Conservation (phyloP, 2,329 filamentous ascomycete species). For the Huntiella decipiens region DNA sequence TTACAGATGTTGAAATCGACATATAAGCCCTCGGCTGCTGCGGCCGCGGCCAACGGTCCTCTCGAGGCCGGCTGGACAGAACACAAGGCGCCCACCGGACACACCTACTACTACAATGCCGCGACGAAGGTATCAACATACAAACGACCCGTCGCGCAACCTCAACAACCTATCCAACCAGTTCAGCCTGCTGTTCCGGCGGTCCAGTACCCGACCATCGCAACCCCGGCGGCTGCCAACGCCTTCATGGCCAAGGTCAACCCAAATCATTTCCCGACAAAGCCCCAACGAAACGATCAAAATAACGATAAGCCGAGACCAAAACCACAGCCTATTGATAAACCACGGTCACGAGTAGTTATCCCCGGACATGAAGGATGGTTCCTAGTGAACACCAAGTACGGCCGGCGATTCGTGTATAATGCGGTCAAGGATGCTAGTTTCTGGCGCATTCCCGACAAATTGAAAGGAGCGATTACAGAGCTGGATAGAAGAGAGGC, state of each 20-base stretch:
- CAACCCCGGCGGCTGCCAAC: slow-evolving; percentile 38
- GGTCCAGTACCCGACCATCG: slow-evolving; percentile 17
- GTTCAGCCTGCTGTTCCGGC: background rate
- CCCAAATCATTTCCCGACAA: slow-evolving; percentile 19
- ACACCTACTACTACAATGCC: slow-evolving; percentile 75
- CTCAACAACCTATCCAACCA: background rate
- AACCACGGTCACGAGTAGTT: slow-evolving; percentile 56
- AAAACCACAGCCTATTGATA: slow-evolving; percentile 52
- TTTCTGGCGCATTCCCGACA: slow-evolving; percentile 85
- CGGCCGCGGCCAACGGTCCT: slow-evolving; percentile 26
- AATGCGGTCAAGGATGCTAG: slow-evolving; percentile 73
- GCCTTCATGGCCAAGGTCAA: slow-evolving; percentile 38
- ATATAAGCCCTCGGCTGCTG: slow-evolving; percentile 37
- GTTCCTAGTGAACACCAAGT: slow-evolving; percentile 83
- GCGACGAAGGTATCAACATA: slow-evolving; percentile 76
- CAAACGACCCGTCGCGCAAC: slow-evolving; percentile 40
- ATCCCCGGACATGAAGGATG: slow-evolving; percentile 75
- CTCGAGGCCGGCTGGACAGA: slow-evolving; percentile 78
- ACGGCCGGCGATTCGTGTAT: slow-evolving; percentile 75
- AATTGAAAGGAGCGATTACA: slow-evolving; percentile 61
- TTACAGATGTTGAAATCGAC: slow-evolving; percentile 53
- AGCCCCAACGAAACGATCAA: slow-evolving; percentile 24
- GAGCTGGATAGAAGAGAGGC: slow-evolving; percentile 35
- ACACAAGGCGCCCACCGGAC: slow-evolving; percentile 73
- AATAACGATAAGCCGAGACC: slow-evolving; percentile 25